Conservation (phyloP, 345 rosid genomes). For the Hirschfeldia incana region DNA sequence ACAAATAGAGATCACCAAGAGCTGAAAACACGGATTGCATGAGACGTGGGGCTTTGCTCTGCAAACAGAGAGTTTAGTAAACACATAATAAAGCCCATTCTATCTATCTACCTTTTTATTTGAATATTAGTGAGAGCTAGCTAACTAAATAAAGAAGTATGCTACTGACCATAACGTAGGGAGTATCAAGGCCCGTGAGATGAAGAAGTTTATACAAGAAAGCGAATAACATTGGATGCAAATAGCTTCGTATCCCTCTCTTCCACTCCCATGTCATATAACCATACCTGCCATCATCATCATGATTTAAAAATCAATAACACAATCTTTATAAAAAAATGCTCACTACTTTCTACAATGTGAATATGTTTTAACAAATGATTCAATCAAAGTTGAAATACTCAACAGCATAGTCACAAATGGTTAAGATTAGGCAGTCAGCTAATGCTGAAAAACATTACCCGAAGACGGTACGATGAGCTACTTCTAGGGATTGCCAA, state of each 20-base stretch:
- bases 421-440: neutral
- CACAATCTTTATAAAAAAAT: neutral
- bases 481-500: conserved; percentile 93
- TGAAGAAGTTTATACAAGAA: conserved; percentile 66
- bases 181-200: conserved; percentile 65
- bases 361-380: too few species aligned
- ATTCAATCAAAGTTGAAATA: neutral
- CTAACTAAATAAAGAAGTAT: too few species aligned
- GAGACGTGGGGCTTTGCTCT: conserved; percentile 76
- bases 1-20: conserved; percentile 79
- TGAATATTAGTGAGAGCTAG: too few species aligned
- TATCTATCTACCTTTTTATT: neutral
- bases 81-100: neutral
- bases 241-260: conserved; percentile 82
- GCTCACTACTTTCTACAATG: neutral
- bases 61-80: conserved; percentile 17
- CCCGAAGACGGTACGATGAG: conserved; percentile 78
- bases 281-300: conserved; percentile 62
- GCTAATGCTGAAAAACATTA: conserved; percentile 29
- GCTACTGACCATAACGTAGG: conserved; percentile 67
- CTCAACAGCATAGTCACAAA: neutral
- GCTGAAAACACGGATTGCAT: conserved; percentile 85
- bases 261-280: conserved; percentile 97
- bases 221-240: conserved; percentile 86
- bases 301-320: neutral